A percentile compares a stretch with the other conserved stretches of the same genome.
phyloP scores from a whole-genome alignment of 2,329 filamentous ascomycete species.

The Stemphylium beticola region DNA sequence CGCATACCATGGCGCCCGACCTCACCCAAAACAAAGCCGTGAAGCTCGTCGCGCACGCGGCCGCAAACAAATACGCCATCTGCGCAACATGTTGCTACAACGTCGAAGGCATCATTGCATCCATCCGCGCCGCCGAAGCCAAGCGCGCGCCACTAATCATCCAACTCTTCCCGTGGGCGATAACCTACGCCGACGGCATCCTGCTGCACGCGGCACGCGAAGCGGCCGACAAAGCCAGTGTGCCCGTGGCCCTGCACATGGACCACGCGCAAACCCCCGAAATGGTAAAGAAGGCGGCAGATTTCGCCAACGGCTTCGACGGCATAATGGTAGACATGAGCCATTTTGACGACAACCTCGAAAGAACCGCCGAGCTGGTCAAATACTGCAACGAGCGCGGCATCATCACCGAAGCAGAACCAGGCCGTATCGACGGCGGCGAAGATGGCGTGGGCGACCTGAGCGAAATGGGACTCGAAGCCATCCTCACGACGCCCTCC shows the following conservation, averaged over 20 bases:
- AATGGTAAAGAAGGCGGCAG: slow-evolving; percentile 65
- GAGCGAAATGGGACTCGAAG: slow-evolving; percentile 61
- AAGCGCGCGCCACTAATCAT: slow-evolving; percentile 73
- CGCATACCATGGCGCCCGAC: slow-evolving; percentile 55
- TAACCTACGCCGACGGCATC: slow-evolving; percentile 65
- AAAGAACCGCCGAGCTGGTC: slow-evolving; percentile 67
- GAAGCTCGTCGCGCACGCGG: slow-evolving; percentile 63
- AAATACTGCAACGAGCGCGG: slow-evolving; percentile 68
- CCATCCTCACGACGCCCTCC: slow-evolving; percentile 70
- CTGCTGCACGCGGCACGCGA: slow-evolving; percentile 55
- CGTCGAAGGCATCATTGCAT: slow-evolving; percentile 72
- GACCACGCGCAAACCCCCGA: slow-evolving; percentile 71
- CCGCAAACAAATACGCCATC: slow-evolving; percentile 63
- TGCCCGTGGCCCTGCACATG: slow-evolving; percentile 69
- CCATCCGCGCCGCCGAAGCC: slow-evolving; percentile 71
- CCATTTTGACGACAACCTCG: slow-evolving; percentile 73
- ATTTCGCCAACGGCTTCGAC: slow-evolving; percentile 47
- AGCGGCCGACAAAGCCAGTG: slow-evolving; percentile 49
- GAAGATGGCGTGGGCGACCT: slow-evolving; percentile 78
- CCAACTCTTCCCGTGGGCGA: slow-evolving; percentile 76
- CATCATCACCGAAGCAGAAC: slow-evolving; percentile 74
- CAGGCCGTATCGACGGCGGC: slow-evolving; percentile 72
- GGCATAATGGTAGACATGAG: slow-evolving; percentile 69
- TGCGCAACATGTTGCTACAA: slow-evolving; percentile 71
- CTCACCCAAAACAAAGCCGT: slow-evolving; percentile 53